A percentile compares a stretch with the other conserved stretches of the same genome.
These are phyloP conservation scores for Kodamaea laetipori DNA, from an alignment of 805 yeast genomes.

Conservation along the genomic window DNA sequence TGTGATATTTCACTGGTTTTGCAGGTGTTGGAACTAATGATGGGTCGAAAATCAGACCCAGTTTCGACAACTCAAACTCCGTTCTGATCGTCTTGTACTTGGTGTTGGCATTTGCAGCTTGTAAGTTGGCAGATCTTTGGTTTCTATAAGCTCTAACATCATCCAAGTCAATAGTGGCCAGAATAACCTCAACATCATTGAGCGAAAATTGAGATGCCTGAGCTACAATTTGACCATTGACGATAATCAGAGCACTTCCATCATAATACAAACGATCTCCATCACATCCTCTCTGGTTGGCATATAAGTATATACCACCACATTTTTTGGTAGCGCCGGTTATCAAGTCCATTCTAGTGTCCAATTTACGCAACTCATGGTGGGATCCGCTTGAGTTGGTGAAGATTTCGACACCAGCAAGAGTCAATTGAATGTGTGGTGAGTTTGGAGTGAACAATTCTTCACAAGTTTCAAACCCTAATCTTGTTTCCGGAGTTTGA, in stretches of 20 bases:
- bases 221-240: constrained; percentile 88
- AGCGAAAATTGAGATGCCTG: constrained; percentile 92
- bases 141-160: constrained; percentile 84
- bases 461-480: constrained; percentile 99
- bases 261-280: constrained; percentile 97
- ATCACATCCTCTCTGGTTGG: constrained; percentile 97
- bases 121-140: constrained; percentile 75
- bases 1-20: constrained; percentile 59
- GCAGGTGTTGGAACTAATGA: constrained; percentile 57
- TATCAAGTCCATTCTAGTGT: constrained; percentile 81
- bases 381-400: constrained; percentile 98
- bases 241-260: constrained; percentile 93
- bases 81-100: constrained; percentile 61
- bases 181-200: constrained; percentile 88
- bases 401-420: constrained; percentile 96
- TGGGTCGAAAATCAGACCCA: constrained; percentile 60
- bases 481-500: constrained; percentile 78
- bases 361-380: constrained; percentile 88
- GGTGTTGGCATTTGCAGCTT: constrained; percentile 45
- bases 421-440: constrained; percentile 87
- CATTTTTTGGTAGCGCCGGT: constrained; percentile 92
- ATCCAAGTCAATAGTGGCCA: constrained; percentile 93
- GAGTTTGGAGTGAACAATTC: constrained; percentile 95
- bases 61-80: constrained; percentile 67
- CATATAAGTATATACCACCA: constrained; percentile 92